Conservation (phyloP, 768 basidiomycete genomes). For the Tephrocybe sp. region DNA sequence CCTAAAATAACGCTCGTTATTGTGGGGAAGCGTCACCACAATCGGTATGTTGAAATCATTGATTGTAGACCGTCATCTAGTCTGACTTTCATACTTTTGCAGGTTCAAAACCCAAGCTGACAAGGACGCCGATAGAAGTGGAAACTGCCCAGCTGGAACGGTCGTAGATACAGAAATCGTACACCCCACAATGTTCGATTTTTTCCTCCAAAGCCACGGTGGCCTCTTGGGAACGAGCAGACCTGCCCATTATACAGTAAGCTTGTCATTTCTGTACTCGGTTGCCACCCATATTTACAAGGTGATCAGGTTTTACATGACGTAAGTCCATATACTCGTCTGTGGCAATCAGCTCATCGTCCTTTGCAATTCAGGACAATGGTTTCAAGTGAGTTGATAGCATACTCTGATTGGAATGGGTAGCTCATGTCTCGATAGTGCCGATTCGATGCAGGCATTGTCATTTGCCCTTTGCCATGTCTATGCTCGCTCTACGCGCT, state of each 20-base stretch:
- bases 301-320: slow-evolving; percentile 37
- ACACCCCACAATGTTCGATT: slow-evolving; percentile 76
- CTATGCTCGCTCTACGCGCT: slow-evolving; percentile 79
- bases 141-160: slow-evolving; percentile 77
- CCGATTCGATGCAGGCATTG: slow-evolving; percentile 68
- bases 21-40: slow-evolving; percentile 78
- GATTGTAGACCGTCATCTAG: neutral
- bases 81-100: neutral
- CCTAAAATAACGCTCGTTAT: slow-evolving; percentile 75
- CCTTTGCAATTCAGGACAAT: slow-evolving; percentile 41
- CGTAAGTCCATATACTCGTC: too few species aligned
- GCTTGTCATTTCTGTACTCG: slow-evolving; percentile 19
- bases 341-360: too few species aligned
- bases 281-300: neutral
- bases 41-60: slow-evolving; percentile 31
- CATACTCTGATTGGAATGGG: neutral
- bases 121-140: slow-evolving; percentile 58
- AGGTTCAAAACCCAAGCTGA: slow-evolving; percentile 33
- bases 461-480: slow-evolving; percentile 78
- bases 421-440: slow-evolving; percentile 30
- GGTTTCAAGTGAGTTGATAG: slow-evolving; percentile 49
- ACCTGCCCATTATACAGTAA: slow-evolving; percentile 45
- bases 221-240: slow-evolving; percentile 76
- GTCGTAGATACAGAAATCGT: slow-evolving; percentile 72
- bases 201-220: slow-evolving; percentile 75